A percentile compares a stretch with the other conserved stretches of the same genome.
Conservation (phyloP, 2,329 filamentous ascomycete genomes). For the Hypoxylon sp. region DNA sequence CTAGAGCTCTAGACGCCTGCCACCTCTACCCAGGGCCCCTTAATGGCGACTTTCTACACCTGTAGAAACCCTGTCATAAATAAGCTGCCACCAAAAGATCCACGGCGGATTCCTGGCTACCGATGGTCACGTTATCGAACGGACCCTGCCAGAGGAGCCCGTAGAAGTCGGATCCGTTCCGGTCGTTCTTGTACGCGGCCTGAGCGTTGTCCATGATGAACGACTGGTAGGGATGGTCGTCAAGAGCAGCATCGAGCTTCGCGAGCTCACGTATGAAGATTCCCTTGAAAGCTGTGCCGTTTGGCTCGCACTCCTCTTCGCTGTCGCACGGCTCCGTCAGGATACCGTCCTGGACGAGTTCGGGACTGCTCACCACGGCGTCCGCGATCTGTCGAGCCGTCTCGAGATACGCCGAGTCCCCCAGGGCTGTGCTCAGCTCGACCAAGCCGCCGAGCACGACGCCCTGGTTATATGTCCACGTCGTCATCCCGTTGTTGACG, state of each 20-base stretch:
- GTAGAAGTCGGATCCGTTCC: constrained; percentile 49
- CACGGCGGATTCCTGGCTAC: constrained; percentile 61
- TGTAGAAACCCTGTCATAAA: background rate
- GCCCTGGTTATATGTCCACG: constrained; percentile 65
- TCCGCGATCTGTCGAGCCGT: constrained; percentile 41
- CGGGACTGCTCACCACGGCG: constrained; percentile 45
- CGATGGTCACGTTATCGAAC: constrained; percentile 52
- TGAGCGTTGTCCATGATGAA: constrained; percentile 61
- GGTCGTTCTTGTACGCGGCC: constrained; percentile 60
- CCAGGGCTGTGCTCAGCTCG: constrained; percentile 56
- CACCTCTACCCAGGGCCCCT: background rate
- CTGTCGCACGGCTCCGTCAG: constrained; percentile 53
- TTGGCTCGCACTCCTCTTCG: constrained; percentile 43
- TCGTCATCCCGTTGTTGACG: constrained; percentile 42
- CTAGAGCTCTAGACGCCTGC: too few relatives aligned
- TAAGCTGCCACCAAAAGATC: constrained; percentile 62
- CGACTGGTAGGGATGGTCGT: constrained; percentile 51
- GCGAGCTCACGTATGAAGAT: constrained; percentile 66
- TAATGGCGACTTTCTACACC: background rate
- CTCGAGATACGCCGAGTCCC: constrained; percentile 33
- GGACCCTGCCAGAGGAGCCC: constrained; percentile 64
- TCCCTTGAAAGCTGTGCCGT: constrained; percentile 67
- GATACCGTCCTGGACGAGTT: constrained; percentile 50
- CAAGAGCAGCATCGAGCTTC: constrained; percentile 56
- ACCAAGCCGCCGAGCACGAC: constrained; percentile 66